Base-by-base conservation (phyloP, 148 eudicot species). In the Rhododendron kiyosumense region DNA sequence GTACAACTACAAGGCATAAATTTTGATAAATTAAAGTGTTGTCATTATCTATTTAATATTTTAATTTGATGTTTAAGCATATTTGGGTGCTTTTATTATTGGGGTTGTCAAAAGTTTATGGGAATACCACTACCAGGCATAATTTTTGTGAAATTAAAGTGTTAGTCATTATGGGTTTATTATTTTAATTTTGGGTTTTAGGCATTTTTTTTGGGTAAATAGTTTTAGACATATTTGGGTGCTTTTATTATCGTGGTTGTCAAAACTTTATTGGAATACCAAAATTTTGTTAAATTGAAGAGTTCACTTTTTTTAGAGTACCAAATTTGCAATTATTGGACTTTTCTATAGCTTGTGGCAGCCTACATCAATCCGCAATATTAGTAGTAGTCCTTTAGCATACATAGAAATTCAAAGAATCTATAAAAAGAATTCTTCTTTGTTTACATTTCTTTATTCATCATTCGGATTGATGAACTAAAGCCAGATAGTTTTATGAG, bases 311-410 rank as follows among this genome's bases (percentile, higher is more conserved):
- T 54, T 45, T 83, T 12, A 9, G 41, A 67, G 28, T n/a, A 17
- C 77, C 85, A 43, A 83, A 43, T 83, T 83, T 48, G 71, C 78
- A 26, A 65, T 43, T 65, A n/a, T 80, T 52, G 0, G 54, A 51
- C 34, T 15, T 30, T 15, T 34, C 34, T 48, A 15, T 26, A 5
- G 28, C 71, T 65, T 65, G 32, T 65, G 30, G 26, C 18, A 7
- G 48, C 18, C 30, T 81, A 5, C 17, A 52, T 54, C 22, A 17
- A 18, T 54, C 61, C 61, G 4, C 61, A 18, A 18, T 54, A 17
- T 54, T 54, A 54, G 61, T 17, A 54, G 17, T 54, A 54, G 61
- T 4, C 24, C 1, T 52, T 54, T 17, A 18, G 61, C 3, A 54
- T 54, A 15, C 61, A 54, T 18, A 54, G 61, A 54, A 54, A 54